These are phyloP conservation scores for Monosiga brevicollis DNA, from an alignment of 78 protist species.

Conservation along the genomic window DNA sequence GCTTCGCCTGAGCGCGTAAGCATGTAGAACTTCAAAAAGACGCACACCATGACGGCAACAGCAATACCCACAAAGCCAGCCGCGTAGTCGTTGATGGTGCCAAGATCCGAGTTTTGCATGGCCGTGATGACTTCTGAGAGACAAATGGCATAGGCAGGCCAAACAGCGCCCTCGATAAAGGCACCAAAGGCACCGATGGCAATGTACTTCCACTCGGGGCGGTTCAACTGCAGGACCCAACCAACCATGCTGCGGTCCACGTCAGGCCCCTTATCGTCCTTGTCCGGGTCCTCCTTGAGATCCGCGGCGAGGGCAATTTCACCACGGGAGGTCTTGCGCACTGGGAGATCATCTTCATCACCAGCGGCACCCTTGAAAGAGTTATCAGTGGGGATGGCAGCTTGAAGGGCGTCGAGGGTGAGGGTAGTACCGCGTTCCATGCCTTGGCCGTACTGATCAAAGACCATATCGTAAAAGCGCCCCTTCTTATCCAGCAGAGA, in stretches of 20 bases:
- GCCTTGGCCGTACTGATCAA: background rate
- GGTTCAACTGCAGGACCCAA: background rate
- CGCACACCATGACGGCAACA: background rate
- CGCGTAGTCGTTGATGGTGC: background rate
- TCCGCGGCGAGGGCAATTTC: background rate
- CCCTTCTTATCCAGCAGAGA: conserved; percentile 30
- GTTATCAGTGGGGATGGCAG: background rate
- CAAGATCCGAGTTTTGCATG: background rate
- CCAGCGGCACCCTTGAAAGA: background rate
- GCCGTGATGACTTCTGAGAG: conserved; percentile 3
- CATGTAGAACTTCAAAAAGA: background rate
- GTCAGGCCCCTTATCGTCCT: background rate
- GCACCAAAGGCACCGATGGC: background rate
- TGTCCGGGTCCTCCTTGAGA: background rate
- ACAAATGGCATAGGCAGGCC: conserved; percentile 19
- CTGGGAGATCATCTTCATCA: background rate
- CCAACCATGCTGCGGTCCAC: background rate
- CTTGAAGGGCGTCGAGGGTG: background rate
- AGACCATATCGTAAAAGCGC: background rate
- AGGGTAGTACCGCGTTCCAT: background rate
- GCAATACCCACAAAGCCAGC: background rate
- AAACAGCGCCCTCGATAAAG: background rate
- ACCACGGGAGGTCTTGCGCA: background rate
- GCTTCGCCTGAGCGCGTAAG: conserved; percentile 15
- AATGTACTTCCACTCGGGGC: background rate